phyloP scores from a whole-genome alignment of 441 rosid species.

The Cnidoscolus chayamansa region DNA sequence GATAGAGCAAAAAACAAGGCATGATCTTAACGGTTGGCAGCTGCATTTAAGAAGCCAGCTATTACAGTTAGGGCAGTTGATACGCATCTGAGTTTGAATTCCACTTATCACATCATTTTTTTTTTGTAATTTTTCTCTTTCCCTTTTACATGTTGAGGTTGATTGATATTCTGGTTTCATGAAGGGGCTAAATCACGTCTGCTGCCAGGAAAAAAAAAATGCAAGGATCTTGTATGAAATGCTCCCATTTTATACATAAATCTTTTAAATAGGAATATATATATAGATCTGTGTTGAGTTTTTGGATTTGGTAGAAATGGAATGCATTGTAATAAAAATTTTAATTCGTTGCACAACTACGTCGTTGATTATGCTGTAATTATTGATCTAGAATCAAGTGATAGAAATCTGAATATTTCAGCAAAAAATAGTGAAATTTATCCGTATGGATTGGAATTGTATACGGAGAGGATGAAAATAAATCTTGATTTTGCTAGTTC shows the following conservation, averaged over 20 bases:
- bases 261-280: conserved; percentile 28
- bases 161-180: conserved; percentile 25
- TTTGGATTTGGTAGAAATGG: conserved; percentile 24
- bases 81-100: conserved; percentile 24
- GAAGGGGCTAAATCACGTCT: conserved; percentile 18
- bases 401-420: background rate
- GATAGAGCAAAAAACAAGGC: conserved; percentile 13
- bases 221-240: conserved; percentile 28
- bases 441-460: background rate
- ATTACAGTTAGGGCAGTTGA: conserved; percentile 21
- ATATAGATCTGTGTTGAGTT: conserved; percentile 23
- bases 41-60: conserved; percentile 25
- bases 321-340: conserved; percentile 19
- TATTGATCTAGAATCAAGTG: background rate
- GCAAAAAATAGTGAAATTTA: background rate
- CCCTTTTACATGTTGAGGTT: conserved; percentile 21
- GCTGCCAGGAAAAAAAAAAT: conserved; percentile 13
- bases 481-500: no score
- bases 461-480: no score
- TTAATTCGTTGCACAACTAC: conserved; percentile 14
- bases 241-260: conserved; percentile 38
- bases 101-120: conserved; percentile 18
- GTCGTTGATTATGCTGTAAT: background rate
- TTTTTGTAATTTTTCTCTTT: background rate
- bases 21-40: conserved; percentile 14